phyloP scores from a whole-genome alignment of 2,329 filamentous ascomycete genomes.

The Madurella mycetomatis region DNA sequence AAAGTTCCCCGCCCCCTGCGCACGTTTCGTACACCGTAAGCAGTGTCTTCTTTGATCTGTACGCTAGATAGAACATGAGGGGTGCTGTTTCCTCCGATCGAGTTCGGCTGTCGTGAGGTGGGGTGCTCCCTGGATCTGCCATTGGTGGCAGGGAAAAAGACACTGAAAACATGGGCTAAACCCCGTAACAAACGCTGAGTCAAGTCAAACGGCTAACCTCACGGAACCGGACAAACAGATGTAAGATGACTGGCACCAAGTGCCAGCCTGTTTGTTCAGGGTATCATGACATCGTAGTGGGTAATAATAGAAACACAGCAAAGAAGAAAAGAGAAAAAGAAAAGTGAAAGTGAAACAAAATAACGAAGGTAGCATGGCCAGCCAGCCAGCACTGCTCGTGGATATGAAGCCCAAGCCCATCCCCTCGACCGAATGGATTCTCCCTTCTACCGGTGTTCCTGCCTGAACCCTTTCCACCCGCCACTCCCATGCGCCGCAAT shows the following conservation, averaged over 20 bases:
- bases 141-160: no score
- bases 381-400: background rate
- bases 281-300: constrained; percentile 12
- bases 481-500: background rate
- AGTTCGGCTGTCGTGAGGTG: no score
- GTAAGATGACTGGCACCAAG: background rate
- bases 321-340: background rate
- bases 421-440: background rate
- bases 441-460: background rate
- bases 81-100: no score
- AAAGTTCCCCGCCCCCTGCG: no score
- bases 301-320: background rate
- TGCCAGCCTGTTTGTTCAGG: background rate
- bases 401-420: background rate
- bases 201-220: background rate
- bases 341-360: background rate
- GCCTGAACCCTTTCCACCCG: background rate
- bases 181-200: background rate
- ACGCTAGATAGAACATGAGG: no score
- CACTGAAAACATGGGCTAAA: no score
- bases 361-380: background rate
- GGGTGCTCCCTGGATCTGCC: no score
- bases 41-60: no score
- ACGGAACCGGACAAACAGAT: background rate
- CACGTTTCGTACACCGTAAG: no score